Base-by-base conservation (phyloP, 768 basidiomycete species). In the Tricholoma matsutake region DNA sequence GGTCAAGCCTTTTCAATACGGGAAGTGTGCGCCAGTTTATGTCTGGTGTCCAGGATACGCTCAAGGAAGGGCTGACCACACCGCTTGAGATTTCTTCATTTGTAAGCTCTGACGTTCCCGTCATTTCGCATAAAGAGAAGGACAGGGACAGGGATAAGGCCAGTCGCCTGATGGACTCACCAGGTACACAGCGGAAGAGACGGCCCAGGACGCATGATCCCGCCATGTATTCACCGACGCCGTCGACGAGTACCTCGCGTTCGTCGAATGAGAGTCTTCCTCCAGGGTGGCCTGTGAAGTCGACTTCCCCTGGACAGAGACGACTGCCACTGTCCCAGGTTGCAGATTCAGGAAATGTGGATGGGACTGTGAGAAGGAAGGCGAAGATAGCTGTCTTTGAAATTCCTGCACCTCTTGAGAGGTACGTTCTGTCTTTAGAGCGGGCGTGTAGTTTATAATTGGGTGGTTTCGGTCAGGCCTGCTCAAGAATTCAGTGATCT, bases 1-100 rank as follows among this genome's bases (percentile, higher is more conserved):
- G 92, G 92, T 88, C 90, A 0, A 92, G 86, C 66, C 68, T 93
- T 10, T 89, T 91, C 69, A 87, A 85, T 61, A 76, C 88, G 0
- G 83, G 83, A 16, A 82, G 78, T 45, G 77, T 92, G 73, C 80
- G 87, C 28, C 87, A 91, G 59, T 83, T 92, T 60, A 85, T 92
- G 78, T 78, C 79, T 10, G 84, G 86, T 32, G 76, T 85, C 29
- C 82, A 84, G 34, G 86, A 84, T 63, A 76, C 80, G 1, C 71
- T 80, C 5, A 78, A 77, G 56, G 79, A 80, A 6, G 78, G 78
- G 10, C 73, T 80, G 16, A 72, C 71, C 16, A 80, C 77, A 5
- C 83, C 85, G 7, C 67, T 75, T 3, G 79, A 79, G 41, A 79
- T 75, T 18, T 79, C 80, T 14, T 31, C 16, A 3, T 32, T 53